Percentiles rank a stretch among this genome's conserved stretches.
Evolutionary conservation across 345 rosid genomes (phyloP).

Genomic region (Syzygium aqueum): DNA sequence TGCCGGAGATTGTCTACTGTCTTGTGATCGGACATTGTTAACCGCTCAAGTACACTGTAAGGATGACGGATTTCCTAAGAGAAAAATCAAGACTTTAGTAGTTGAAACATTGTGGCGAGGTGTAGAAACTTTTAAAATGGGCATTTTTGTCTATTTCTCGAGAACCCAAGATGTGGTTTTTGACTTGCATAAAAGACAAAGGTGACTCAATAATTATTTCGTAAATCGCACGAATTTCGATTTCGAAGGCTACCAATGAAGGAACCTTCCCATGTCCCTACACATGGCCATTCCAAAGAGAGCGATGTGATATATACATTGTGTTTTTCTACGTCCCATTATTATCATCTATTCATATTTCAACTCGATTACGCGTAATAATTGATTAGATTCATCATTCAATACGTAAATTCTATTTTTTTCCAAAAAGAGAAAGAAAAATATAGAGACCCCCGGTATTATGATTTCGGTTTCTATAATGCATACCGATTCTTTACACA

Average conservation of each 20-base stretch:
- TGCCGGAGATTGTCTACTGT: not conserved
- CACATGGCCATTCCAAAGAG: not conserved
- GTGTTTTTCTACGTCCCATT: not conserved
- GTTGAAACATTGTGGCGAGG: not conserved
- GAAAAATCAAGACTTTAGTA: not conserved
- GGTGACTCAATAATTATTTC: not conserved
- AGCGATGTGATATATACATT: not conserved
- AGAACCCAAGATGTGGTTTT: not conserved
- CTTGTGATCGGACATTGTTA: not conserved
- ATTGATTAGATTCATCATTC: not conserved
- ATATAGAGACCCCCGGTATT: not conserved
- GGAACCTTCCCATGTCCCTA: not conserved
- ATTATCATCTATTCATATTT: not conserved
- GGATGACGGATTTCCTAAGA: not conserved
- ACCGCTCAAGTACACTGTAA: not conserved
- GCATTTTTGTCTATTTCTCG: not conserved
- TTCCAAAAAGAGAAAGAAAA: too few species aligned
- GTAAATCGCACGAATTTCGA: not conserved
- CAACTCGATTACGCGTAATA: not conserved
- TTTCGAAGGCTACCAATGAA: not conserved
- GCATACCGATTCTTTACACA: rapidly evolving
- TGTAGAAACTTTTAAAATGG: not conserved
- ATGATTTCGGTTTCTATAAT: not conserved
- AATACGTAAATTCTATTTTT: not conserved
- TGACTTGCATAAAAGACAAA: not conserved